A percentile compares a stretch with the other conserved stretches of the same genome.
These are phyloP conservation scores for Monoraphidium neglectum DNA, from an alignment of 139 green algal species.

Conservation along the genomic window DNA sequence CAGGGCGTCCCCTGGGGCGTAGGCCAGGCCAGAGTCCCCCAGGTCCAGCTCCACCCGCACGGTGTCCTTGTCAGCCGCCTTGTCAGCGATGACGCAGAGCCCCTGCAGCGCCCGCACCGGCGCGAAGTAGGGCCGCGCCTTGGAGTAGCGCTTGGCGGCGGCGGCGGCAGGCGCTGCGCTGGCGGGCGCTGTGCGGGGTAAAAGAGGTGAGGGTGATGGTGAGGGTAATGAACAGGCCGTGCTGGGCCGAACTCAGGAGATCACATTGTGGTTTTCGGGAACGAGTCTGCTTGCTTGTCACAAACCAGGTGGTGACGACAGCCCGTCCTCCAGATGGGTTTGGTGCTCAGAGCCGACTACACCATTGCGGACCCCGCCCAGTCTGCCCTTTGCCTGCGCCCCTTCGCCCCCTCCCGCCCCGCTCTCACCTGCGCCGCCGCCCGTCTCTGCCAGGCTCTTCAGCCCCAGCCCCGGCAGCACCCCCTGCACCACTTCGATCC, in stretches of 20 bases:
- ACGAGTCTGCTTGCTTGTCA: too few relatives aligned
- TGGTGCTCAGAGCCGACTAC: too few relatives aligned
- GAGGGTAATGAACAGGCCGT: too few relatives aligned
- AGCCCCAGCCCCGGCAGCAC: slow-evolving; percentile 51
- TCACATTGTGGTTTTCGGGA: too few relatives aligned
- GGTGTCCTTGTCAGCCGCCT: slow-evolving; percentile 80
- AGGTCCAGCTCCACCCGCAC: slow-evolving; percentile 81
- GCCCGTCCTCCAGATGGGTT: too few relatives aligned
- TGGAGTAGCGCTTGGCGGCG: slow-evolving; percentile 56
- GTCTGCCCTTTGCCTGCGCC: too few relatives aligned
- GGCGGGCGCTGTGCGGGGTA: too few relatives aligned
- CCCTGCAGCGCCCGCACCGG: slow-evolving; percentile 62
- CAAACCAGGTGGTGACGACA: too few relatives aligned
- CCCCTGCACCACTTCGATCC: slow-evolving; percentile 56
- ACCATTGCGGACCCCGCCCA: too few relatives aligned
- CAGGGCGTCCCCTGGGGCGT: slow-evolving; percentile 84
- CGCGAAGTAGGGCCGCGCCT: slow-evolving; percentile 64
- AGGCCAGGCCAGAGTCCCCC: slow-evolving; percentile 68
- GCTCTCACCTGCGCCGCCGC: background rate
- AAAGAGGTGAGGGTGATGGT: too few relatives aligned
- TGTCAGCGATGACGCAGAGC: slow-evolving; percentile 62
- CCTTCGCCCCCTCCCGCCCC: too few relatives aligned
- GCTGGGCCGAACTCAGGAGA: too few relatives aligned
- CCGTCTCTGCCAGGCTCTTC: slow-evolving; percentile 49
- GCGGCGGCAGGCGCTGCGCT: background rate